A percentile compares a stretch with the other conserved stretches of the same genome.
These are phyloP conservation scores for Trametes sp. DNA, from an alignment of 1,284 basidiomycete genomes.

Conservation along the genomic window DNA sequence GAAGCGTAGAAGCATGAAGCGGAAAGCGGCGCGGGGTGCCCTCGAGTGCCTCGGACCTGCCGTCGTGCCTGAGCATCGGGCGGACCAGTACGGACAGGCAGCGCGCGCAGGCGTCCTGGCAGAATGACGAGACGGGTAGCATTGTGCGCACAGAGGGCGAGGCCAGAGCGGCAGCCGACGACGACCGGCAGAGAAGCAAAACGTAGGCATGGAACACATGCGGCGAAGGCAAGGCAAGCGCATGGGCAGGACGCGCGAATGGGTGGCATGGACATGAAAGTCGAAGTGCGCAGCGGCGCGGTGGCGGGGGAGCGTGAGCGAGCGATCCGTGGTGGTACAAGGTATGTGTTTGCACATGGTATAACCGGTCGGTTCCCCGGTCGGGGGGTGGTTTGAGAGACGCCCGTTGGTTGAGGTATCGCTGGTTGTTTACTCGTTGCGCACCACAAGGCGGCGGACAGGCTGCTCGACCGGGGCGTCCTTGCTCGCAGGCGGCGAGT, in stretches of 20 bases:
- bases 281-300: conserved; percentile 1
- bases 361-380: conserved; percentile 16
- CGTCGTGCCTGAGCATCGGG: conserved; percentile 28
- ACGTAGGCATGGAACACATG: background rate
- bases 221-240: conserved; percentile 20
- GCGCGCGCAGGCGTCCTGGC: conserved; percentile 6
- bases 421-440: conserved; percentile 32
- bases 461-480: conserved; percentile 19
- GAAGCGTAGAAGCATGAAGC: conserved; percentile 1
- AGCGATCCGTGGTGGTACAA: background rate
- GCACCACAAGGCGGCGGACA: conserved; percentile 36
- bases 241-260: conserved; percentile 25
- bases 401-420: background rate
- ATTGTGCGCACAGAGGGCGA: conserved; percentile 5
- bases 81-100: conserved; percentile 19
- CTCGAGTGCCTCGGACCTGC: conserved; percentile 24
- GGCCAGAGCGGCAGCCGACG: conserved; percentile 17
- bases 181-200: background rate
- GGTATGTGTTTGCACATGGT: conserved; percentile 21
- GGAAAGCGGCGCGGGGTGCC: conserved; percentile 2
- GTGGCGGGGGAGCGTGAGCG: background rate
- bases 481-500: conserved; percentile 15
- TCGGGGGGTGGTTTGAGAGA: background rate
- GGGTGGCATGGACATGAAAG: conserved; percentile 14
- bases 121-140: background rate